Conservation (phyloP, 2,329 filamentous ascomycete genomes). For the Alternaria sp. region DNA sequence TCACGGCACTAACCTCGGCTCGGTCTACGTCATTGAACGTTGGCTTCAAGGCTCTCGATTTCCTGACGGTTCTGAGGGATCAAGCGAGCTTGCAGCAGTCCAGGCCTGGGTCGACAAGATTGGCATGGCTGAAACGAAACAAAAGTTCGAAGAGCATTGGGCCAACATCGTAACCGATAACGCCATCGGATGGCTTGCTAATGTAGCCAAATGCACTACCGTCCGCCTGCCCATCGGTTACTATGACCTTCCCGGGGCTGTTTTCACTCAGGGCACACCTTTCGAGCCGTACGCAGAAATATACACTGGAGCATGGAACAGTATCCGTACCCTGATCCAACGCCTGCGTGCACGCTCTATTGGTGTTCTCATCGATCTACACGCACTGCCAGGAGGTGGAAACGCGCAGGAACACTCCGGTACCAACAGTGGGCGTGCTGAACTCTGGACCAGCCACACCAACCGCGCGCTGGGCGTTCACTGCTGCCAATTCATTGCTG, state of each 20-base stretch:
- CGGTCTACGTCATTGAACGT: constrained; percentile 65
- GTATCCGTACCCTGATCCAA: constrained; percentile 55
- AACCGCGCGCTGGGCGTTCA: constrained; percentile 56
- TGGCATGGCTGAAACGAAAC: constrained; percentile 57
- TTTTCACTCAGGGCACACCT: constrained; percentile 58
- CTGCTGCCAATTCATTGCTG: constrained; percentile 59
- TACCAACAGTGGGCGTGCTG: constrained; percentile 58
- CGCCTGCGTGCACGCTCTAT: constrained; percentile 58
- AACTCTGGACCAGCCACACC: constrained; percentile 56
- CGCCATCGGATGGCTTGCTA: constrained; percentile 61
- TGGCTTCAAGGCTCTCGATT: constrained; percentile 63
- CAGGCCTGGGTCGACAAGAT: constrained; percentile 54
- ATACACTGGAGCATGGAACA: constrained; percentile 61
- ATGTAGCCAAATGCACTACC: constrained; percentile 61
- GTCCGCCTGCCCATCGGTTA: constrained; percentile 67
- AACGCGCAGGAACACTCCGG: constrained; percentile 64
- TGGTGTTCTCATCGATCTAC: constrained; percentile 64
- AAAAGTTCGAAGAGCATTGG: constrained; percentile 63
- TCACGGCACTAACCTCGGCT: constrained; percentile 65
- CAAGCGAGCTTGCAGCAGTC: constrained; percentile 61
- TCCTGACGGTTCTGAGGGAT: constrained; percentile 48
- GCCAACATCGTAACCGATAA: constrained; percentile 55
- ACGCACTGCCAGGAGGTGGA: constrained; percentile 65
- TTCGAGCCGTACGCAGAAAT: constrained; percentile 58
- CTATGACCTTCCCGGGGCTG: constrained; percentile 59